These are phyloP conservation scores for Fusarium mexicanum DNA, from an alignment of 2,329 filamentous ascomycete species.

Conservation along the genomic window DNA sequence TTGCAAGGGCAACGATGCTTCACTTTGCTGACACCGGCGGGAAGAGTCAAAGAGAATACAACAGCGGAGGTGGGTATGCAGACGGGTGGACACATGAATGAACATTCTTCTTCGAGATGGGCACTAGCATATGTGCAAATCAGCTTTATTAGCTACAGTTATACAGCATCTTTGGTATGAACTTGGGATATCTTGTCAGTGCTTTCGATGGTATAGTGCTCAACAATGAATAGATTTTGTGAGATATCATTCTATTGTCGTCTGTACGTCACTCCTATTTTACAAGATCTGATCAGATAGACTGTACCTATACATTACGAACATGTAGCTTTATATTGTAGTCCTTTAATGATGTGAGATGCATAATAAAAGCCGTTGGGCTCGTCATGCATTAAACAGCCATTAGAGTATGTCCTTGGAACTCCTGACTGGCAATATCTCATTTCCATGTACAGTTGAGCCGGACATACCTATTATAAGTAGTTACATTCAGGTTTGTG, in stretches of 20 bases:
- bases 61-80: neutral
- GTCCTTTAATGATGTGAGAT: neutral
- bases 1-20: conserved; percentile 12
- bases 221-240: neutral
- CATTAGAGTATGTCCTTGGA: neutral
- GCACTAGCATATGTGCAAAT: neutral
- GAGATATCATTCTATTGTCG: neutral
- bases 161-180: neutral
- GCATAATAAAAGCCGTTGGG: neutral
- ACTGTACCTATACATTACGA: neutral
- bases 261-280: neutral
- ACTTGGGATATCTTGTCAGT: neutral
- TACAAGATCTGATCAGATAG: neutral
- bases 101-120: neutral
- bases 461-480: fast-evolving
- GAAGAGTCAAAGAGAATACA: conserved; percentile 2
- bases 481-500: neutral
- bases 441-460: neutral
- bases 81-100: neutral
- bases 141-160: neutral
- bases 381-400: neutral
- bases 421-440: neutral
- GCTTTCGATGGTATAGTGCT: neutral
- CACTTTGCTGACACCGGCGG: neutral
- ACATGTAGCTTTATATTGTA: no score